Percentiles rank a stretch among this genome's conserved stretches.
These are phyloP conservation scores for Hypoxylon crocopeplum DNA, from an alignment of 495 filamentous ascomycete species.

Conservation along the genomic window DNA sequence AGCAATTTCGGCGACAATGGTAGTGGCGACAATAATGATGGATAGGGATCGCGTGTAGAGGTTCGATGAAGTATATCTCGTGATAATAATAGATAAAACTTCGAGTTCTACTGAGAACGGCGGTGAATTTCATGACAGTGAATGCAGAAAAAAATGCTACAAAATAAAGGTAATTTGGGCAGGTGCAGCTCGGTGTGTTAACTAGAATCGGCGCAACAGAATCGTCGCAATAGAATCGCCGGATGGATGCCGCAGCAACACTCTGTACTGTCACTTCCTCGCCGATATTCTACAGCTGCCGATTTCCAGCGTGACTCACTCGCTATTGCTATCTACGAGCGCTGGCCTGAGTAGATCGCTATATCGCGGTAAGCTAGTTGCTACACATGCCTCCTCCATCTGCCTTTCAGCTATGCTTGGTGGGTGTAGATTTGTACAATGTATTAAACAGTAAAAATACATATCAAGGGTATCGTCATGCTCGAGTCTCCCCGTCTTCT, in stretches of 20 bases:
- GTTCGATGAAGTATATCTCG: too few relatives aligned
- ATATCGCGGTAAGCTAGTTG: too few relatives aligned
- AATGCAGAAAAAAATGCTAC: not conserved
- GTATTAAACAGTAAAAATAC: constrained; percentile 39
- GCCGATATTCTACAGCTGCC: too few relatives aligned
- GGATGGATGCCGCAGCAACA: too few relatives aligned
- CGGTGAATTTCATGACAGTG: not conserved
- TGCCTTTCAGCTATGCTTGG: not conserved
- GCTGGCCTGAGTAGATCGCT: not conserved
- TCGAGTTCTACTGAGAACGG: too few relatives aligned
- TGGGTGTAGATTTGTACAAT: constrained; percentile 33
- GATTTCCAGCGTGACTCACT: too few relatives aligned
- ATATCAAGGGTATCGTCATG: constrained; percentile 39
- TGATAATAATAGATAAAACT: not conserved
- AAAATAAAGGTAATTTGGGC: not conserved
- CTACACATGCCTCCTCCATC: not conserved
- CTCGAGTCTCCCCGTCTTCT: constrained; percentile 23
- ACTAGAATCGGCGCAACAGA: not conserved
- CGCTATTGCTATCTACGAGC: not conserved
- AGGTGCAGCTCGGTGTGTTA: not conserved
- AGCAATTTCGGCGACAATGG: too few relatives aligned
- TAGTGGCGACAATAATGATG: too few relatives aligned
- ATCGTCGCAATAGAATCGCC: too few relatives aligned
- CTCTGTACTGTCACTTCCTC: too few relatives aligned
- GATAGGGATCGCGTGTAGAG: too few relatives aligned